phyloP scores from a whole-genome alignment of 805 yeast genomes.

The Ogataea nitratoaversa region DNA sequence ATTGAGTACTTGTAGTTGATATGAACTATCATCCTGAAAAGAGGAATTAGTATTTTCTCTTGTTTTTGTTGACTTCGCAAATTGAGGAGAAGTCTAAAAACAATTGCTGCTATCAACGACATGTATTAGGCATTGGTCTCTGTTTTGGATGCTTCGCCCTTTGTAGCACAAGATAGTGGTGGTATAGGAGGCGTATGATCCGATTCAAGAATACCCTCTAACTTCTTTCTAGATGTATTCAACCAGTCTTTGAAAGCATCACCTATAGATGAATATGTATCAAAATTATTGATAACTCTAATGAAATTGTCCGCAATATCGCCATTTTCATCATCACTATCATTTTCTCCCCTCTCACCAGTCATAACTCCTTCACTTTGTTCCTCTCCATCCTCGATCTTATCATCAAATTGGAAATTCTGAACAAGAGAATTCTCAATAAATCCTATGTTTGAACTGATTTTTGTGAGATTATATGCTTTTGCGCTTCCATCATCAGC shows the following conservation, averaged over 20 bases:
- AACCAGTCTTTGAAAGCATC: conserved; percentile 36
- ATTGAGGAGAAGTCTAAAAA: too few species aligned
- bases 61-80: too few species aligned
- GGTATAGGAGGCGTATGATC: too few species aligned
- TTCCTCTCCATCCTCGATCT: conserved; percentile 5
- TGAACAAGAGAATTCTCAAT: conserved; percentile 28
- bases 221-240: conserved; percentile 14
- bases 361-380: background rate
- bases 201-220: background rate
- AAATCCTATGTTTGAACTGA: conserved; percentile 3
- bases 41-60: too few species aligned
- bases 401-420: conserved; percentile 31
- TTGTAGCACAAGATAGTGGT: too few species aligned
- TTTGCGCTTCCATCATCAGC: too few species aligned
- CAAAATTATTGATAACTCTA: conserved; percentile 32
- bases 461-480: too few species aligned
- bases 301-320: conserved; percentile 31
- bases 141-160: too few species aligned
- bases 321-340: conserved; percentile 19
- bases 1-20: too few species aligned
- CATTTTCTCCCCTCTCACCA: background rate
- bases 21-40: too few species aligned
- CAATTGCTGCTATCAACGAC: too few species aligned
- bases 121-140: too few species aligned
- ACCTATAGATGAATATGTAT: conserved; percentile 29